Evolutionary conservation across 2,329 filamentous ascomycete genomes (phyloP).

Genomic region (Atkinsonella hypoxylon): DNA sequence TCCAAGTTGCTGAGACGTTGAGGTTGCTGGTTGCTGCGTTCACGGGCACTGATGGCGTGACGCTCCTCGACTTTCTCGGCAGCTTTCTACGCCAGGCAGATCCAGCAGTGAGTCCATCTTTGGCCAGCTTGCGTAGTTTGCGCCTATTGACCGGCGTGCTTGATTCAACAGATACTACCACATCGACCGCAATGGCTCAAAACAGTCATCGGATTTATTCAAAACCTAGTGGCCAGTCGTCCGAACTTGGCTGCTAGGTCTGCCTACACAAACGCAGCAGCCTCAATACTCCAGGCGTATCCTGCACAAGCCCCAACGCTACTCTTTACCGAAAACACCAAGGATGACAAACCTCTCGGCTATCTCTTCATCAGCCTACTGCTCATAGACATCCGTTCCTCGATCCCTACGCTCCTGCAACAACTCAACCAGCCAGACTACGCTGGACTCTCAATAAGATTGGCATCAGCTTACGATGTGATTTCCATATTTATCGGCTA

Average conservation of each 20-base stretch:
- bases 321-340: slow-evolving; percentile 38
- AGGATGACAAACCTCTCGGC: slow-evolving; percentile 40
- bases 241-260: slow-evolving; percentile 43
- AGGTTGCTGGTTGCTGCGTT: slow-evolving; percentile 39
- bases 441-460: slow-evolving; percentile 33
- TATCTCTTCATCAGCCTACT: slow-evolving; percentile 54
- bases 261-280: slow-evolving; percentile 47
- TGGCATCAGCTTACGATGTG: slow-evolving; percentile 51
- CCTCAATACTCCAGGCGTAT: slow-evolving; percentile 44
- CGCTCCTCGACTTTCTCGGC: slow-evolving; percentile 45
- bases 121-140: too few species aligned
- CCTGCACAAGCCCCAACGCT: slow-evolving; percentile 31
- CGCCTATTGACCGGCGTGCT: too few species aligned
- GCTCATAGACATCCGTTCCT: slow-evolving; percentile 53
- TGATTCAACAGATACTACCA: slow-evolving; percentile 31
- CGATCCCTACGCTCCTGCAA: slow-evolving; percentile 46
- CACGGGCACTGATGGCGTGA: slow-evolving; percentile 47
- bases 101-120: slow-evolving; percentile 27
- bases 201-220: slow-evolving; percentile 34
- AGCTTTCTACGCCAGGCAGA: slow-evolving; percentile 37
- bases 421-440: slow-evolving; percentile 46
- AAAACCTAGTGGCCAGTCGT: slow-evolving; percentile 39
- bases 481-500: slow-evolving; percentile 48
- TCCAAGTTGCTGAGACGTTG: slow-evolving; percentile 35
- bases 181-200: slow-evolving; percentile 41